These are phyloP conservation scores for Candida odintsovae DNA, from an alignment of 805 yeast species.

Conservation along the genomic window DNA sequence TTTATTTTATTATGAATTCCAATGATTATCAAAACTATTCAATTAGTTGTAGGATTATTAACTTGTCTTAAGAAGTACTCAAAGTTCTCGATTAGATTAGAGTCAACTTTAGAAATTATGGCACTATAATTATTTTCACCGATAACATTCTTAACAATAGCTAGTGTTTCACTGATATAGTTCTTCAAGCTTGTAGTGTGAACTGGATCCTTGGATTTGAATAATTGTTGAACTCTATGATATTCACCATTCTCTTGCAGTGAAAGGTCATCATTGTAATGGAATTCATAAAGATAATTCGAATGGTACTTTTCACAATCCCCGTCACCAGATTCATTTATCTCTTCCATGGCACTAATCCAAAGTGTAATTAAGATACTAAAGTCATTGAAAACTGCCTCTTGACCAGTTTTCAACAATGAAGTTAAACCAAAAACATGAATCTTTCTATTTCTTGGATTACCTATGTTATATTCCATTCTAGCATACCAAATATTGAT, in stretches of 20 bases:
- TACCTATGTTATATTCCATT: constrained; percentile 51
- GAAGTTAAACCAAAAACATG: constrained; percentile 57
- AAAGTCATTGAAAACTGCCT: constrained; percentile 25
- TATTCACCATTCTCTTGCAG: constrained; percentile 36
- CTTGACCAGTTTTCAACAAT: constrained; percentile 34
- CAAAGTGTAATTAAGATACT: constrained; percentile 34
- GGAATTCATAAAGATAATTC: constrained; percentile 29
- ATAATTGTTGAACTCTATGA: constrained; percentile 33
- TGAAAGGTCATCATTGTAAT: constrained; percentile 17
- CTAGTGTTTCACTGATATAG: constrained; percentile 31
- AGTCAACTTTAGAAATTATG: constrained; percentile 7
- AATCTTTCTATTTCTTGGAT: constrained; percentile 70
- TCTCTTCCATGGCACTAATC: constrained; percentile 64
- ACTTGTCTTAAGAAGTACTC: constrained; percentile 16
- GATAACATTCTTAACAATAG: constrained; percentile 6
- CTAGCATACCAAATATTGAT: constrained; percentile 36
- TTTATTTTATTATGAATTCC: neutral
- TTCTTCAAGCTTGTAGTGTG: constrained; percentile 45
- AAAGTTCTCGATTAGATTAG: constrained; percentile 19
- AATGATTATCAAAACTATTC: neutral
- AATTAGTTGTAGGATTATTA: neutral
- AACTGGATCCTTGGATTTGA: constrained; percentile 42
- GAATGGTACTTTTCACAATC: constrained; percentile 50
- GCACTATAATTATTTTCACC: constrained; percentile 10
- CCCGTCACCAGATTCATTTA: constrained; percentile 54